Conservation (phyloP, 1,284 basidiomycete genomes). For the Rhodotorula sp. region DNA sequence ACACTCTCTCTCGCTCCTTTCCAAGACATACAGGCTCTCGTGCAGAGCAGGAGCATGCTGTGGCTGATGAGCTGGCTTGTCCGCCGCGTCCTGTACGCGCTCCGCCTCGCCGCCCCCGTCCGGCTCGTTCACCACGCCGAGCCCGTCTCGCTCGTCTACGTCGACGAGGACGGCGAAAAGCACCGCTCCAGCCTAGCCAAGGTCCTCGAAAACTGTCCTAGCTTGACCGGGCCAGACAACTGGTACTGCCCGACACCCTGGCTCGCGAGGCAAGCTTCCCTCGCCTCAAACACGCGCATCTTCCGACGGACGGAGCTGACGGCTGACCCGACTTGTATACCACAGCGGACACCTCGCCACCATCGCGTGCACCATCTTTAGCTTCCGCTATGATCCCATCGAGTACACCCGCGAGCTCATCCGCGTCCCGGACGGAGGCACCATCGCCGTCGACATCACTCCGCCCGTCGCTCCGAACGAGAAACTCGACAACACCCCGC, state of each 20-base stretch:
- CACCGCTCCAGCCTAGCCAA: conserved; percentile 16
- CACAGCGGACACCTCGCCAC: conserved; percentile 35
- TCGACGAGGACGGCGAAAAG: conserved; percentile 9
- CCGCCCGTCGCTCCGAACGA: conserved; percentile 59
- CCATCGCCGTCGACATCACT: conserved; percentile 68
- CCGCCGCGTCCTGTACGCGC: conserved; percentile 9
- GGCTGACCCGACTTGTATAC: not conserved
- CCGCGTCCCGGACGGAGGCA: conserved; percentile 66
- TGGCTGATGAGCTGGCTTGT: conserved; percentile 14
- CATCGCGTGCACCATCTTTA: conserved; percentile 57
- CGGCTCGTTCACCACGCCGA: conserved; percentile 9
- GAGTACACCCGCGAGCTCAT: conserved; percentile 57
- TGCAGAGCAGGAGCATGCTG: not conserved
- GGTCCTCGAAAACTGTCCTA: conserved; percentile 34
- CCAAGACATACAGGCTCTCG: too few species aligned
- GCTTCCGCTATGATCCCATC: conserved; percentile 55
- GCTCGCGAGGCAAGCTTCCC: conserved; percentile 27
- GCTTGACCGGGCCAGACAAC: conserved; percentile 27
- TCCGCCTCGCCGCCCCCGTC: conserved; percentile 23
- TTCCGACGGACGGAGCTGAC: not conserved
- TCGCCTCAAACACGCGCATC: not conserved
- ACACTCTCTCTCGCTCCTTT: not conserved
- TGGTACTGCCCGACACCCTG: conserved; percentile 42
- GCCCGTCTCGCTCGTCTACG: conserved; percentile 10
- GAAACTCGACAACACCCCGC: conserved; percentile 65